Percentiles rank a stretch among this genome's conserved stretches.
phyloP scores from a whole-genome alignment of 768 basidiomycete species.

The Tulasnella sp. region DNA sequence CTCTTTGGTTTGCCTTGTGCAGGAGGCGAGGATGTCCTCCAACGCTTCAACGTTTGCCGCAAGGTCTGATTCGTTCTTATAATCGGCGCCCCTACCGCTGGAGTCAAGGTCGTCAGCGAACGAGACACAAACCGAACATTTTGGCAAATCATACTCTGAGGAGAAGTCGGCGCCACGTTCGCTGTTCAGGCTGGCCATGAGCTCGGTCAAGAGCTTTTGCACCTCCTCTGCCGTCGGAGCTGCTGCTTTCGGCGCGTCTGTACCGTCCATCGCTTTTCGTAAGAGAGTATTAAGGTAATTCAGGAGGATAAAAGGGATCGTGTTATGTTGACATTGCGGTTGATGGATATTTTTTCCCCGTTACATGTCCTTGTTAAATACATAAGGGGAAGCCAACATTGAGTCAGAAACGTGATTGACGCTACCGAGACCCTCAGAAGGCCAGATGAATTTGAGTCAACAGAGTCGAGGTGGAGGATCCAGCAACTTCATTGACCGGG shows the following conservation, averaged over 20 bases:
- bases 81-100: not conserved
- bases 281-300: not conserved
- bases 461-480: not conserved
- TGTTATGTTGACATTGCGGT: not conserved
- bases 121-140: not conserved
- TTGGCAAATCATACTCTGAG: not conserved
- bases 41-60: not conserved
- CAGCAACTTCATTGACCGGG: too few relatives aligned
- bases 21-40: constrained; percentile 8
- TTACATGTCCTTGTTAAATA: not conserved
- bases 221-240: not conserved
- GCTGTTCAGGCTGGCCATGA: not conserved
- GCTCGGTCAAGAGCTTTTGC: not conserved
- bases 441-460: not conserved
- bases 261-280: not conserved
- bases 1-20: not conserved
- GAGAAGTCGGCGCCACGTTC: not conserved
- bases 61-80: not conserved
- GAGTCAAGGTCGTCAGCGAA: not conserved
- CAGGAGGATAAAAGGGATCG: not conserved
- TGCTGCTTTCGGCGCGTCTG: not conserved
- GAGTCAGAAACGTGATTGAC: not conserved
- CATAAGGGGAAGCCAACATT: not conserved
- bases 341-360: not conserved
- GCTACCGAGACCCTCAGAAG: not conserved